phyloP scores from a whole-genome alignment of 2,329 filamentous ascomycete species.

The Pseudogymnoascus sp. region DNA sequence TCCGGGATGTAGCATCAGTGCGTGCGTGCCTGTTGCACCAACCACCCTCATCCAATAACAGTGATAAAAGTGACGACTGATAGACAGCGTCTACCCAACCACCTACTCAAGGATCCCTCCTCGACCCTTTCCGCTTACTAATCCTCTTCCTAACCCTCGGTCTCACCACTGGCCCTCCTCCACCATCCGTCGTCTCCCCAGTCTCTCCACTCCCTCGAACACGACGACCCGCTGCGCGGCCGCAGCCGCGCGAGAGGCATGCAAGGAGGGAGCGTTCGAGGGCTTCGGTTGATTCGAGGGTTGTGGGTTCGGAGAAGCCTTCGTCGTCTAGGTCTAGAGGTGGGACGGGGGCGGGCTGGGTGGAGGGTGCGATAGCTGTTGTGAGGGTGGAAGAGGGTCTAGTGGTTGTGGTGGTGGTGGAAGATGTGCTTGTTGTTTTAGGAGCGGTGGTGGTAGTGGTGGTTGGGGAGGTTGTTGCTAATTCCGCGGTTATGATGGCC shows the following conservation, averaged over 20 bases:
- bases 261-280: not conserved
- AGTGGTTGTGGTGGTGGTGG: not conserved
- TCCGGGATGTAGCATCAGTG: too few relatives aligned
- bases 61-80: too few relatives aligned
- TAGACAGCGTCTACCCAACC: not conserved
- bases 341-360: not conserved
- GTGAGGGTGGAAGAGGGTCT: not conserved
- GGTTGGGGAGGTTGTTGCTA: not conserved
- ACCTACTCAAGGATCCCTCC: not conserved
- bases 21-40: too few relatives aligned
- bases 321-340: not conserved
- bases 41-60: too few relatives aligned
- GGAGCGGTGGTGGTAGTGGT: too few relatives aligned
- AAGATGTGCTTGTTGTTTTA: not conserved
- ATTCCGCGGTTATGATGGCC: not conserved
- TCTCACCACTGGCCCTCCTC: not conserved
- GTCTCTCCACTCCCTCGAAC: not conserved
- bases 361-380: not conserved
- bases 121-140: not conserved
- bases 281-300: not conserved
- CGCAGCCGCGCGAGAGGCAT: not conserved
- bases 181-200: not conserved
- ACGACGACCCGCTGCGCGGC: not conserved
- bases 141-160: not conserved
- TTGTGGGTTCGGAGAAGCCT: not conserved